Evolutionary conservation across 2,329 filamentous ascomycete species (phyloP).

Genomic region (Exophiala sideris): DNA sequence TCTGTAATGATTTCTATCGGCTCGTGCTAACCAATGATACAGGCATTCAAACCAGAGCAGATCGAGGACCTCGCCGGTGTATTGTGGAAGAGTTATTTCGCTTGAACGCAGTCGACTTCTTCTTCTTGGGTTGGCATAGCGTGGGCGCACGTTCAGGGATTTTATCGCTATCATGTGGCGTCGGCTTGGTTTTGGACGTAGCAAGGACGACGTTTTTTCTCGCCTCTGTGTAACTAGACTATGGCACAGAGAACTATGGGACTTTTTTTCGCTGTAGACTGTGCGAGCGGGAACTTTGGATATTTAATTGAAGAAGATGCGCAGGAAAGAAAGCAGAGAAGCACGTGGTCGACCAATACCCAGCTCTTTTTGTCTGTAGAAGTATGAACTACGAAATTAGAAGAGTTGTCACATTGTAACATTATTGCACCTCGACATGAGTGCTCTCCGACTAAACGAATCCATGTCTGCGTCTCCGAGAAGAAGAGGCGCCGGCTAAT

Average conservation of each 20-base stretch:
- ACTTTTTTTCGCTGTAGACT: background rate
- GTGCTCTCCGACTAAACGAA: too few relatives aligned
- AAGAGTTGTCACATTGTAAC: background rate
- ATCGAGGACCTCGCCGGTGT: constrained; percentile 94
- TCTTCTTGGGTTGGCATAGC: constrained; percentile 12
- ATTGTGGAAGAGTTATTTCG: constrained; percentile 99
- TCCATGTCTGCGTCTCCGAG: too few relatives aligned
- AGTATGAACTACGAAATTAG: too few relatives aligned
- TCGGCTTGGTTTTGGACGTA: too few relatives aligned
- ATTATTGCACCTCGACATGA: background rate
- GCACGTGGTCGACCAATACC: background rate
- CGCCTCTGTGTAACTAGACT: background rate
- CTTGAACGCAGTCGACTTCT: constrained; percentile 43
- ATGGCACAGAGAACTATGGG: background rate
- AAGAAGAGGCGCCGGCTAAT: too few relatives aligned
- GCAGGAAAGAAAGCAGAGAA: background rate
- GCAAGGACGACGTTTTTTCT: background rate
- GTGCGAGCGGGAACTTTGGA: background rate
- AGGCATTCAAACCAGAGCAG: constrained; percentile 86
- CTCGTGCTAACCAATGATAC: constrained; percentile 33
- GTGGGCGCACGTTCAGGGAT: constrained; percentile 1
- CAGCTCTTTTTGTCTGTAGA: background rate
- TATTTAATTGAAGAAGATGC: background rate
- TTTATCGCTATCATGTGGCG: background rate
- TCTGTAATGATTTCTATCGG: constrained; percentile 10